These are phyloP conservation scores for Cupressus sempervirens DNA, from an alignment of 75 land plant species.

Conservation along the genomic window DNA sequence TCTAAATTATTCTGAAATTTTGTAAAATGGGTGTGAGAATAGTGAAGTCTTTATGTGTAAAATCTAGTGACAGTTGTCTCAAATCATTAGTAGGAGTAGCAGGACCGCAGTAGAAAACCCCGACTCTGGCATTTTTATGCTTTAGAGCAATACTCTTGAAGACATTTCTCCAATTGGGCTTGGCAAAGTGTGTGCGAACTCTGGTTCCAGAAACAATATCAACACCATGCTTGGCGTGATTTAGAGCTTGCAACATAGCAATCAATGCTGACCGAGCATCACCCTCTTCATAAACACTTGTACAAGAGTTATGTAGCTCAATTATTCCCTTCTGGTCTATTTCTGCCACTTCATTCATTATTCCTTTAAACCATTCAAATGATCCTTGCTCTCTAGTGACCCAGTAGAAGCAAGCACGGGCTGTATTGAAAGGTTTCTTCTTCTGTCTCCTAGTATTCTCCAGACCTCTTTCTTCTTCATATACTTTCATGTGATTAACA, in stretches of 20 bases:
- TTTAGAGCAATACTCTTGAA: conserved; percentile 37
- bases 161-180: conserved; percentile 81
- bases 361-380: conserved; percentile 87
- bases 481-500: conserved; percentile 10
- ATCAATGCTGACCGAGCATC: conserved; percentile 96
- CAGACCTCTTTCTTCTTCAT: conserved; percentile 2
- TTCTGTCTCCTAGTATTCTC: not conserved
- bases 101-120: conserved; percentile 71
- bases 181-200: conserved; percentile 84
- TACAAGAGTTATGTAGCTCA: conserved; percentile 96
- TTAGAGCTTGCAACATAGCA: conserved; percentile 90
- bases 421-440: conserved; percentile 14
- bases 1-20: too few species aligned
- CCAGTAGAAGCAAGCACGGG: conserved; percentile 76
- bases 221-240: conserved; percentile 95
- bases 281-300: conserved; percentile 99
- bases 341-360: conserved; percentile 76
- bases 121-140: conserved; percentile 45
- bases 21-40: too few species aligned
- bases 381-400: conserved; percentile 86
- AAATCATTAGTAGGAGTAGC: conserved; percentile 43
- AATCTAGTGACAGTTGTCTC: conserved; percentile 41
- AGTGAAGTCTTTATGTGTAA: conserved; percentile 48
- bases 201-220: conserved; percentile 96
- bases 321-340: conserved; percentile 59